A percentile compares a stretch with the other conserved stretches of the same genome.
Conservation (phyloP, 257 asterid genomes). For the Capsicum baccatum region DNA sequence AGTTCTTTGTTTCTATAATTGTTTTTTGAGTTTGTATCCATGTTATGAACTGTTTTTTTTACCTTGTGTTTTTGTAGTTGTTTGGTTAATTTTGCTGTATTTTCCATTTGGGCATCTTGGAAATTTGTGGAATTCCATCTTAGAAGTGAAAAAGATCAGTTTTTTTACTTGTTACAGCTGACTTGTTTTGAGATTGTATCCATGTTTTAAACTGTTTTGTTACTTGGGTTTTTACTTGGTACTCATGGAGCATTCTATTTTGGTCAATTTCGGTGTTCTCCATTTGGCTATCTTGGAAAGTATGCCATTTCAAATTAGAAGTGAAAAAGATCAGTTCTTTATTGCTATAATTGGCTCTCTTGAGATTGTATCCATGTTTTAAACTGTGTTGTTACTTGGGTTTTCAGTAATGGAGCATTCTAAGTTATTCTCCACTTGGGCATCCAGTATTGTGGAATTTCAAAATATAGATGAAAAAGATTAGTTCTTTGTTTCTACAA, state of each 20-base stretch:
- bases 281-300: neutral
- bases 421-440: neutral
- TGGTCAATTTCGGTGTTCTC: neutral
- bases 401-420: neutral
- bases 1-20: neutral
- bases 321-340: neutral
- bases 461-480: neutral
- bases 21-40: no score
- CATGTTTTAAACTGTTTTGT: neutral
- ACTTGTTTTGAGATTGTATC: neutral
- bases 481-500: neutral
- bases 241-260: neutral
- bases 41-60: no score
- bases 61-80: no score
- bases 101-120: neutral
- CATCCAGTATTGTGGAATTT: neutral
- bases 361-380: neutral
- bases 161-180: neutral
- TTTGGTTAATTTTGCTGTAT: neutral
- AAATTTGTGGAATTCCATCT: slow-evolving; percentile 3
- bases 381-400: neutral
- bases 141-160: neutral
- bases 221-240: neutral
- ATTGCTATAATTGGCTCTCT: neutral
- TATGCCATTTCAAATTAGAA: neutral